These are phyloP conservation scores for Posidonia oceanica DNA, from an alignment of 116 monocot genomes.

Conservation along the genomic window DNA sequence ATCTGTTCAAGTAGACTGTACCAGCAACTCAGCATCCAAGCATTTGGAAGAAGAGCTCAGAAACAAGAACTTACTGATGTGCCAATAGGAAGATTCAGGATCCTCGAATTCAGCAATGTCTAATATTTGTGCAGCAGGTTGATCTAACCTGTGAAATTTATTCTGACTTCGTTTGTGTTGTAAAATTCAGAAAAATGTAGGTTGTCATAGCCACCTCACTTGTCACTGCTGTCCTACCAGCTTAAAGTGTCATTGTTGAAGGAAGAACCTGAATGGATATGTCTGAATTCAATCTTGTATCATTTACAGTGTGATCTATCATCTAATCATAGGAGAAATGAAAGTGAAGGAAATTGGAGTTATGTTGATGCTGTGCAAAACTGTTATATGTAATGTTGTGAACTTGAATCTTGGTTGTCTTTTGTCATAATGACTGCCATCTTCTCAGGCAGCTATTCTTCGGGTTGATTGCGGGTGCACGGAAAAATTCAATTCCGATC, in stretches of 20 bases:
- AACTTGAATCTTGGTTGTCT: no score
- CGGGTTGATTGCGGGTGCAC: no score
- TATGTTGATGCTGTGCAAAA: not conserved
- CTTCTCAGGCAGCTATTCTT: no score
- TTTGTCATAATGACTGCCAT: no score
- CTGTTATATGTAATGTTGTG: no score
- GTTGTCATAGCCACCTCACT: not conserved
- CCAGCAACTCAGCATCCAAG: not conserved
- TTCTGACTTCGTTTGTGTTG: conserved; percentile 7
- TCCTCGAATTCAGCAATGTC: not conserved
- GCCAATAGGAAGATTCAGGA: not conserved
- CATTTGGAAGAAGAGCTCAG: not conserved
- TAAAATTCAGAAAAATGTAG: conserved; percentile 3
- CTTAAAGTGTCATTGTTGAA: not conserved
- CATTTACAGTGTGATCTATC: conserved; percentile 1
- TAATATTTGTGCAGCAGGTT: not conserved
- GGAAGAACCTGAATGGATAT: not conserved
- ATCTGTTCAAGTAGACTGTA: no score
- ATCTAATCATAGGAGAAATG: conserved; percentile 1
- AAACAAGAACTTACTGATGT: not conserved
- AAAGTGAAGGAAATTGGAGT: not conserved
- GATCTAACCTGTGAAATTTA: not conserved
- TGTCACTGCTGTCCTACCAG: not conserved
- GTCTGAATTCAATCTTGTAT: not conserved
- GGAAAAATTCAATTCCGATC: no score